Conservation (phyloP, 208 protist genomes). For the Crithidia mellificae region DNA sequence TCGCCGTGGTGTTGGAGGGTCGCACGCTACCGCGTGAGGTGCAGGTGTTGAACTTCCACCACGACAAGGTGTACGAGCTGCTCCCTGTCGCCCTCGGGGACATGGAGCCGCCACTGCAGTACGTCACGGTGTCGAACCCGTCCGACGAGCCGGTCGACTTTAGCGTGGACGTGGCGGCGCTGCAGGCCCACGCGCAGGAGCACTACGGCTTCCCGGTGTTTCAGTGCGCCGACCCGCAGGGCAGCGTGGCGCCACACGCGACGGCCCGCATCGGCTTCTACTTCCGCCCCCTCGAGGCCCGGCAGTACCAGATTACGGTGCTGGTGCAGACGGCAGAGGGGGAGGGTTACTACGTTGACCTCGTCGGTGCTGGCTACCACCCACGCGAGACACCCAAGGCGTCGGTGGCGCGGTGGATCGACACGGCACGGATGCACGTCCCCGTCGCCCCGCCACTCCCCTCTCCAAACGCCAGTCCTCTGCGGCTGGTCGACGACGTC, state of each 20-base stretch:
- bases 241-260: constrained; percentile 56
- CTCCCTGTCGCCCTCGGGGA: constrained; percentile 89
- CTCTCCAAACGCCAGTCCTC: constrained; percentile 27
- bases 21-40: constrained; percentile 72
- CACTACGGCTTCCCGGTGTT: constrained; percentile 89
- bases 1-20: constrained; percentile 82
- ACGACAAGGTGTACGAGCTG: constrained; percentile 54
- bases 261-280: constrained; percentile 73
- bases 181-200: constrained; percentile 46
- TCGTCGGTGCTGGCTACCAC: constrained; percentile 83
- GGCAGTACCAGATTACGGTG: constrained; percentile 69
- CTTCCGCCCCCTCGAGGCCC: constrained; percentile 89
- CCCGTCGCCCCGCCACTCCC: constrained; percentile 33
- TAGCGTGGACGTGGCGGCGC: constrained; percentile 56
- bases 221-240: constrained; percentile 84
- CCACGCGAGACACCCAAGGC: constrained; percentile 43
- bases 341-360: constrained; percentile 72
- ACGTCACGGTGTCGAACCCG: constrained; percentile 72
- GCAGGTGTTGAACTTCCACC: constrained; percentile 63
- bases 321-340: constrained; percentile 53
- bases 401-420: constrained; percentile 37
- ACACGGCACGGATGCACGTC: constrained; percentile 56
- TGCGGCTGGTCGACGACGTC: constrained; percentile 76
- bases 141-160: constrained; percentile 61
- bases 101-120: constrained; percentile 84